A percentile compares a stretch with the other conserved stretches of the same genome.
These are phyloP conservation scores for Pseudocercospora eumusae DNA, from an alignment of 2,329 filamentous ascomycete species.

Conservation along the genomic window DNA sequence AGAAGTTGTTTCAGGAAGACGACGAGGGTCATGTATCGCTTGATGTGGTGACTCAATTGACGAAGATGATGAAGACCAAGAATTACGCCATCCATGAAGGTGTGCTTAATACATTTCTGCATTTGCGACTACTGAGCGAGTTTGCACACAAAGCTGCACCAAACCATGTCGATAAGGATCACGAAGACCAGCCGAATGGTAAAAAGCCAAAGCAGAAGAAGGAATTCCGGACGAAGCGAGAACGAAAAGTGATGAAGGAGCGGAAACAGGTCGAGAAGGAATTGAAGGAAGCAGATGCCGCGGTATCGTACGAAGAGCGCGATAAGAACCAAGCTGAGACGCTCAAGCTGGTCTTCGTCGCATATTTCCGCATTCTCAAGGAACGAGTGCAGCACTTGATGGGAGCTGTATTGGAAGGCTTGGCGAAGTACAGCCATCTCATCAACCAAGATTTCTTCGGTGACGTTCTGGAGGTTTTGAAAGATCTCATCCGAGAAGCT, in stretches of 20 bases:
- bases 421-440: conserved; percentile 90
- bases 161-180: conserved; percentile 67
- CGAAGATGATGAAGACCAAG: conserved; percentile 92
- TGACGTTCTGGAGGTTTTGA: conserved; percentile 88
- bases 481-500: conserved; percentile 83
- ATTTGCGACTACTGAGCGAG: conserved; percentile 83
- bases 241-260: conserved; percentile 80
- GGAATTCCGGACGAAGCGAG: conserved; percentile 84
- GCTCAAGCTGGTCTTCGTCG: conserved; percentile 90
- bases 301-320: conserved; percentile 86
- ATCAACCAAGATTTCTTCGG: conserved; percentile 99
- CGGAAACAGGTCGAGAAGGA: conserved; percentile 88
- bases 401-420: conserved; percentile 93
- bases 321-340: conserved; percentile 95
- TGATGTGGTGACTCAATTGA: conserved; percentile 79
- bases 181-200: conserved; percentile 47
- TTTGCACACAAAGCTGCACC: conserved; percentile 82
- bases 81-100: conserved; percentile 81
- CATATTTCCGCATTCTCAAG: conserved; percentile 94
- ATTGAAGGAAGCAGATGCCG: conserved; percentile 86
- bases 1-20: conserved; percentile 80
- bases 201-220: conserved; percentile 72
- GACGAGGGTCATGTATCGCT: conserved; percentile 86
- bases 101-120: conserved; percentile 86
- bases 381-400: conserved; percentile 77